Percentiles rank a stretch among this genome's conserved stretches.
These are phyloP conservation scores for Telfairia occidentalis DNA, from an alignment of 331 rosid species.

Conservation along the genomic window DNA sequence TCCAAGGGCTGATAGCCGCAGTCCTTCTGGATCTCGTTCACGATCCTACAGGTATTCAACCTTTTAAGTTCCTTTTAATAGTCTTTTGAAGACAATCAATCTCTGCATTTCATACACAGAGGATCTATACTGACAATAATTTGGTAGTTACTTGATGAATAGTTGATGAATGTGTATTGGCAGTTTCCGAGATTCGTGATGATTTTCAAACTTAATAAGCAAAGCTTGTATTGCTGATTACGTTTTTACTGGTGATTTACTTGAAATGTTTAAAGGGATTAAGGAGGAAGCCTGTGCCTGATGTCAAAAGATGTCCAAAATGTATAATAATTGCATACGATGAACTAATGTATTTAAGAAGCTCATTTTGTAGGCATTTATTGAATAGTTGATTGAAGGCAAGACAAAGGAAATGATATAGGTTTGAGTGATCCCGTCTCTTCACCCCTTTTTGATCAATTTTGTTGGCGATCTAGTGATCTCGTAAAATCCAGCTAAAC, in stretches of 20 bases:
- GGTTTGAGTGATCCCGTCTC: not conserved
- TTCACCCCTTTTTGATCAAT: not conserved
- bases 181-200: slow-evolving; percentile 60
- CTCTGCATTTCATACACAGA: not conserved
- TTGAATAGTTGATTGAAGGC: not conserved
- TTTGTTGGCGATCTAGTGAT: not conserved
- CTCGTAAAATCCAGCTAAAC: not conserved
- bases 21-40: slow-evolving; percentile 51
- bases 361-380: not conserved
- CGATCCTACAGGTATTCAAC: slow-evolving; percentile 51
- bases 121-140: not conserved
- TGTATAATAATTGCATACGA: not conserved
- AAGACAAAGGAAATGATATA: not conserved
- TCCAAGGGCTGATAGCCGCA: slow-evolving; percentile 34
- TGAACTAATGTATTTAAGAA: not conserved
- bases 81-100: not conserved
- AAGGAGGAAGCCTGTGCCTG: not conserved
- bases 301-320: not conserved
- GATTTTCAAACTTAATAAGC: not conserved
- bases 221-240: not conserved
- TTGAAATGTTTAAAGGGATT: not conserved
- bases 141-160: slow-evolving; percentile 21
- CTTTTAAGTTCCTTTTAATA: not conserved
- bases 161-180: slow-evolving; percentile 72
- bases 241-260: not conserved